Base-by-base conservation (phyloP, 805 yeast genomes). In the Candida ortonii region DNA sequence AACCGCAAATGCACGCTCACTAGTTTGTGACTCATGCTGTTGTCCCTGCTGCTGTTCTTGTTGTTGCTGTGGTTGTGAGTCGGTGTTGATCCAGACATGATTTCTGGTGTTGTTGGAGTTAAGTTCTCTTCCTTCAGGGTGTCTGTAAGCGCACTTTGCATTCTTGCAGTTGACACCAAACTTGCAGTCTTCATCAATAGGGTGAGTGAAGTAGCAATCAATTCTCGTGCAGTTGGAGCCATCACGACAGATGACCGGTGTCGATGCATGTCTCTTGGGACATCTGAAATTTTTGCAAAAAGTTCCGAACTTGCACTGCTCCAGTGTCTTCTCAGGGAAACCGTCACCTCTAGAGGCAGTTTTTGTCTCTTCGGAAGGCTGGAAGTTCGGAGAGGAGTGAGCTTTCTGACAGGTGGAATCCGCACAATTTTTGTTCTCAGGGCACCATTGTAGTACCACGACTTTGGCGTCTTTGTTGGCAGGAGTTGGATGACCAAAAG, bases 401-500 rank as follows among this genome's bases (percentile, higher is more conserved):
- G 95, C 88, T 49, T 73, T 80, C 35, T 65, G 66, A 62, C 97
- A 88, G 11, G 52, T 47, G 0, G 70, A 57, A 53, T 86, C 76
- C 16, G 60, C 46, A 64, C 96, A 88, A 14, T 62, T 58, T 46
- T 80, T 71, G 45, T 84, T 84, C 22, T 68, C 76, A 6, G 79
- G 64, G 65, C 96, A 88, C 95, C 95, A 84, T 46, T 77, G 81
- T 30, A 74, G 62, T 12, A 72, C 70, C 11, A 73, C 65, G 25
- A 87, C 85, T 48, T 78, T 76, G 18, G 88, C 87, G 42, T 73
- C 78, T 43, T 71, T 75, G 61, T 83, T 85, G 12, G 86, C 83
- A 2, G 94, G 93, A 0, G 95, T 85, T 28, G 97, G 96, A 55
- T 88, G 96, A 16, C 88, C 96, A 64, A 80, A 86, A 18, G 88